These are phyloP conservation scores for Neonectria magnoliae DNA, from an alignment of 2,329 filamentous ascomycete genomes.

Conservation along the genomic window DNA sequence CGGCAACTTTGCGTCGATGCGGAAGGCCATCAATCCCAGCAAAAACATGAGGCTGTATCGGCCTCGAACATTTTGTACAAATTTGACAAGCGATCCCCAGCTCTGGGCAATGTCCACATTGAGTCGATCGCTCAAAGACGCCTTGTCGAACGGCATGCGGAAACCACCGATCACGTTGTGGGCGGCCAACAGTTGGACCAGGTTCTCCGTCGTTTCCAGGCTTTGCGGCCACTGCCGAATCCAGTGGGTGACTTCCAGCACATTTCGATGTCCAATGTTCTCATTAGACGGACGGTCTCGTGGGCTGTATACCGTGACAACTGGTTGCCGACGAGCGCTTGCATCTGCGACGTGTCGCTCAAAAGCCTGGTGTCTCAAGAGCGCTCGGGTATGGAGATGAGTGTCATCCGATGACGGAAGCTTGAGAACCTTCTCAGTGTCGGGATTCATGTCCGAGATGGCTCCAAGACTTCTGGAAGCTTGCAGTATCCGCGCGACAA, in stretches of 20 bases:
- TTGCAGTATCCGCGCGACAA: slow-evolving; percentile 45
- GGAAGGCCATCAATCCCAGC: slow-evolving; percentile 36
- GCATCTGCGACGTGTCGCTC: slow-evolving; percentile 25
- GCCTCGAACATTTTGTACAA: slow-evolving; percentile 17
- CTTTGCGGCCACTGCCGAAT: slow-evolving; percentile 30
- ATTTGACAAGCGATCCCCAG: slow-evolving; percentile 35
- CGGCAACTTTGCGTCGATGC: slow-evolving; percentile 30
- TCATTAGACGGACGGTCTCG: slow-evolving; percentile 33
- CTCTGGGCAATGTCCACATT: slow-evolving; percentile 30
- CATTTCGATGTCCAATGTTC: slow-evolving; percentile 36
- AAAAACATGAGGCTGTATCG: slow-evolving; percentile 38
- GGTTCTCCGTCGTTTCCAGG: slow-evolving; percentile 29
- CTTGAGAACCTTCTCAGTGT: not conserved
- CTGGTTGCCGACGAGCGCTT: slow-evolving; percentile 8
- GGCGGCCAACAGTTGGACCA: slow-evolving; percentile 30
- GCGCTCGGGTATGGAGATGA: slow-evolving; percentile 31
- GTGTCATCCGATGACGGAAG: slow-evolving; percentile 27
- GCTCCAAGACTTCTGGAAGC: slow-evolving; percentile 42
- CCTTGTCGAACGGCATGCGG: slow-evolving; percentile 20
- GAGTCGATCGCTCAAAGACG: slow-evolving; percentile 33
- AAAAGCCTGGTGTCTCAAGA: slow-evolving; percentile 31
- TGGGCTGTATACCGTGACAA: slow-evolving; percentile 25
- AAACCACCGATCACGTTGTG: slow-evolving; percentile 34
- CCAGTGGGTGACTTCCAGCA: slow-evolving; percentile 33
- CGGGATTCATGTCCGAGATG: slow-evolving; percentile 35